Base-by-base conservation (phyloP, 2,329 filamentous ascomycete species). In the Tolypocladium tropicale region DNA sequence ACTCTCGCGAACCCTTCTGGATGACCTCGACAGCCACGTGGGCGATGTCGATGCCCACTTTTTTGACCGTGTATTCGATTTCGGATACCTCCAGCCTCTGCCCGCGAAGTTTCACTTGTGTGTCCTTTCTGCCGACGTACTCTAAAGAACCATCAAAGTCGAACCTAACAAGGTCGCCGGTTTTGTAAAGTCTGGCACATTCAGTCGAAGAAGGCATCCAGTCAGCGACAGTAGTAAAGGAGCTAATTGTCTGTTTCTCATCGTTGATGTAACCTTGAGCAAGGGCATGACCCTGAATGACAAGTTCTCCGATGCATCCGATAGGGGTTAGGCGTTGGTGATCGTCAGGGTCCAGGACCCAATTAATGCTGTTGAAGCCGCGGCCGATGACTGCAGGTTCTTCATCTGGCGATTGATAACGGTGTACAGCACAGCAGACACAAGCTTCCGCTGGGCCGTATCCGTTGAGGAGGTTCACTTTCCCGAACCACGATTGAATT, bases 21-120 rank as follows among this genome's bases (percentile, higher is more conserved):
- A 37, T 37, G 36, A 37, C 36, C 18, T 37, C 36, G 6, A 37
- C 36, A 16, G 36, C 36, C 36, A 37, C 36, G 14, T 37, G 36
- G 14, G 36, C 14, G 36, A 37, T 37, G 14, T 25, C 37, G 55
- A 34, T 6, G 12, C 7, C 3, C 21, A n/a, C 12, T 14, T 6
- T 39, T 0, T 46, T 46, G 18, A 64, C 41, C 1, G 54, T 51
- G 6, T 59, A 49, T 39, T 65, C 65, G 6, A 67, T 36, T 39
- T 65, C 65, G 0, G 58, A 61, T 16, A 79, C 69, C 66, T 79
- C 84, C 50, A 81, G 71, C 52, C 80, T 67, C 58, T 77, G 82
- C 23, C 84, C 84, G 18, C 76, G 74, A 9, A 85, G 66, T 65
- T 84, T 85, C 52, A 83, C 74, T 62, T 84, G 81, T 0, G 73